Percentiles rank a stretch among this genome's conserved stretches.
phyloP scores from a whole-genome alignment of 148 eudicot genomes.

The Rhododendron ferrugineum region DNA sequence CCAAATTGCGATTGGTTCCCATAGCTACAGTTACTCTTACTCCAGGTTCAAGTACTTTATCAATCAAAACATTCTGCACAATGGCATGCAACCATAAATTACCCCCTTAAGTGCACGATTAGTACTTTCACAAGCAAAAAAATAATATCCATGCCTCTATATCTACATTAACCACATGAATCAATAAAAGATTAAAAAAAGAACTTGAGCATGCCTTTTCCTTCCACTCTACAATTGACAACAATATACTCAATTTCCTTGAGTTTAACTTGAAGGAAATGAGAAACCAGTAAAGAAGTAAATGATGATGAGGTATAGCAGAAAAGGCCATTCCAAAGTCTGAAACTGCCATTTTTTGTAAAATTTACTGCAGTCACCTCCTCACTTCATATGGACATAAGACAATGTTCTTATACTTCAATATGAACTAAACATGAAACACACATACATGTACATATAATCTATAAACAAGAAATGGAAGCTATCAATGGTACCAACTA shows the following conservation, averaged over 20 bases:
- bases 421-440: background rate
- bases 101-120: background rate
- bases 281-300: background rate
- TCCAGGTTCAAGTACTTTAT: slow-evolving; percentile 77
- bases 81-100: slow-evolving; percentile 6
- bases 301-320: background rate
- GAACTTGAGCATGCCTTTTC: background rate
- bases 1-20: slow-evolving; percentile 73
- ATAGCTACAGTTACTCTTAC: slow-evolving; percentile 77
- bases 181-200: background rate
- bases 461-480: background rate
- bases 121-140: background rate
- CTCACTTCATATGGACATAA: background rate
- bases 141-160: background rate
- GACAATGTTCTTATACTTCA: background rate
- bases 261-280: background rate
- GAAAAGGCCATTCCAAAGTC: background rate
- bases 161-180: background rate
- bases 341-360: background rate
- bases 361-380: background rate
- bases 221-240: background rate
- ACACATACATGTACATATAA: background rate
- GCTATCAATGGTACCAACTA: background rate
- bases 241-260: background rate
- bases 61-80: slow-evolving; percentile 75